Evolutionary conservation across 1,139 yeast species (phyloP).

Genomic region (Candida sp.): DNA sequence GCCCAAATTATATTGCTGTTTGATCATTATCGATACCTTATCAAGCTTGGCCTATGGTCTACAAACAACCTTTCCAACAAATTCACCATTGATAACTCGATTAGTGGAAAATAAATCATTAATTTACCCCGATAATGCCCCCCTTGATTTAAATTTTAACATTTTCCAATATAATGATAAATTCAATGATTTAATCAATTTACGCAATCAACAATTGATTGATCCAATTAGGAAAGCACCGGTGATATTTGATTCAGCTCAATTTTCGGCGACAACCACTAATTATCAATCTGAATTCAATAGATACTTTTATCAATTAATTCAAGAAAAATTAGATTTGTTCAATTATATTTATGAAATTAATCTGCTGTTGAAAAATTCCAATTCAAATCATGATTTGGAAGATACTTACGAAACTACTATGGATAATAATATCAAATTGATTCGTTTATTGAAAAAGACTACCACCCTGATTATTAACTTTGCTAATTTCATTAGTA

Average conservation of each 20-base stretch:
- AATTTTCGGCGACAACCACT: neutral
- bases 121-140: constrained; percentile 9
- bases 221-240: neutral
- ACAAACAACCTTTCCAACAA: constrained; percentile 30
- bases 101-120: constrained; percentile 15
- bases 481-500: constrained; percentile 20
- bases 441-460: constrained; percentile 41
- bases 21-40: constrained; percentile 51
- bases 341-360: constrained; percentile 29
- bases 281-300: constrained; percentile 5
- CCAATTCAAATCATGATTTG: constrained; percentile 12
- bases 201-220: constrained; percentile 11
- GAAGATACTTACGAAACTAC: constrained; percentile 41
- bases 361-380: constrained; percentile 11
- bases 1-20: constrained; percentile 47
- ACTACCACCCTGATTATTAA: constrained; percentile 35
- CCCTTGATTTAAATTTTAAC: constrained; percentile 6
- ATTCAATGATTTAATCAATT: constrained; percentile 3
- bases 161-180: constrained; percentile 13
- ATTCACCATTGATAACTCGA: constrained; percentile 12
- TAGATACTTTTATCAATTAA: constrained; percentile 11
- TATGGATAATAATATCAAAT: constrained; percentile 45
- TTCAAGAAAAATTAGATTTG: constrained; percentile 27
- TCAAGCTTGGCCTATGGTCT: constrained; percentile 58
- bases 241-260: constrained; percentile 1